Evolutionary conservation across 1,284 basidiomycete genomes (phyloP).

Genomic region (Calocybe gambosa): DNA sequence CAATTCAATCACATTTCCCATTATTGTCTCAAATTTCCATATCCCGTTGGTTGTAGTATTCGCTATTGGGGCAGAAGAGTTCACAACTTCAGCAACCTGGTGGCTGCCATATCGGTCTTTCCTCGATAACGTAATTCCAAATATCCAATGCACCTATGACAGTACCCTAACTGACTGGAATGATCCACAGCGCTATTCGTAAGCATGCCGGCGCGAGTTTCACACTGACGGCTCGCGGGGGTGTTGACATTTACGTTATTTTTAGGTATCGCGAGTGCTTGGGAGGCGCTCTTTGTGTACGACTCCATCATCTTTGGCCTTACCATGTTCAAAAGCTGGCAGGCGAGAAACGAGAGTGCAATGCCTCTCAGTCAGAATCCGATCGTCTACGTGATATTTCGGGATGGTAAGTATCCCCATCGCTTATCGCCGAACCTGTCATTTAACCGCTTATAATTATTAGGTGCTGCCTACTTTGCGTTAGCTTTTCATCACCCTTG

Average conservation of each 20-base stretch:
- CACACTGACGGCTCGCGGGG: background rate
- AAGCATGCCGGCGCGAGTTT: conserved; percentile 1
- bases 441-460: too few relatives aligned
- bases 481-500: conserved; percentile 14
- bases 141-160: background rate
- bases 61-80: conserved; percentile 27
- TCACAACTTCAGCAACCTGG: conserved; percentile 15
- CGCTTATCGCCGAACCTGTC: too few relatives aligned
- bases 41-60: conserved; percentile 24
- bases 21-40: background rate
- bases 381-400: conserved; percentile 27
- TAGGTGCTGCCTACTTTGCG: conserved; percentile 35
- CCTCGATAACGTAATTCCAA: conserved; percentile 23
- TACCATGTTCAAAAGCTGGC: conserved; percentile 31
- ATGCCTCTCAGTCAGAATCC: conserved; percentile 22
- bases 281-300: conserved; percentile 37
- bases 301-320: conserved; percentile 33
- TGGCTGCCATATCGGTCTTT: conserved; percentile 30
- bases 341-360: conserved; percentile 19
- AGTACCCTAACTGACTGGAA: background rate
- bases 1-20: too few relatives aligned
- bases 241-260: too few relatives aligned
- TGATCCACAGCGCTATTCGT: conserved; percentile 23
- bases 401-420: conserved; percentile 29
- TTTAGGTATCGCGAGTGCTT: conserved; percentile 31